Base-by-base conservation (phyloP, 1,284 basidiomycete species). In the Kalmanozyma brasiliensis region DNA sequence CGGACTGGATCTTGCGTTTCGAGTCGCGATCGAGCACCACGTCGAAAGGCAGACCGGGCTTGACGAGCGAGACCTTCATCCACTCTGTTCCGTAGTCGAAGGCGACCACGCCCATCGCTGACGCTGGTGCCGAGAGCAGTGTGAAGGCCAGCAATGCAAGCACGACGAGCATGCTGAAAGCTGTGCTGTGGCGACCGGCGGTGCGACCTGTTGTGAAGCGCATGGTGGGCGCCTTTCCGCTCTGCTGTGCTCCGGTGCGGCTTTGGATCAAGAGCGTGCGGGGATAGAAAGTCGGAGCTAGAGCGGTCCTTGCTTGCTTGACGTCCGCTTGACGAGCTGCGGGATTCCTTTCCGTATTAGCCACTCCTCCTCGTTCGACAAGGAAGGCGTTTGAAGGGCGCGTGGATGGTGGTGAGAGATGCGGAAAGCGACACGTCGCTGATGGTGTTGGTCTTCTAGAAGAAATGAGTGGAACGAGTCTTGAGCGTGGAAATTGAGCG, bases 1-100 rank as follows among this genome's bases (percentile, higher is more conserved):
- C 88, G 20, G 91, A 89, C 74, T 91, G 90, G 49, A 97, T 93
- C 85, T 98, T 98, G 69, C 95, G 87, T 85, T 97, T 98, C 36
- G 93, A 95, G 83, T 98, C 95, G 81, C 92, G 91, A 84, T 96
- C 94, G 46, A 98, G 86, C 32, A 99, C 86, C 29, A 99, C 92
- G 83, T 99, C 95, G 78, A 98, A 96, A 1, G 95, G 94, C 47
- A 92, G 85, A 36, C 94, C 95, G 1, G 95, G 95, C 80, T 95
- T 95, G 87, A 98, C 91, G 63, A 98, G 86, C 9, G 94, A 94
- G 24, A 93, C 91, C 83, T 98, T 98, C 61, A 76, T 80, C 74
- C 74, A 81, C 38, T 80, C 78, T 5, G 80, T 81, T 24, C 80
- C 80, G 55, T 80, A 81, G 70, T 82, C 80, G 53, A 82, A 79